A percentile compares a stretch with the other conserved stretches of the same genome.
Evolutionary conservation across 1,139 yeast species (phyloP).

Genomic region (Magnusiomyces paraingens): DNA sequence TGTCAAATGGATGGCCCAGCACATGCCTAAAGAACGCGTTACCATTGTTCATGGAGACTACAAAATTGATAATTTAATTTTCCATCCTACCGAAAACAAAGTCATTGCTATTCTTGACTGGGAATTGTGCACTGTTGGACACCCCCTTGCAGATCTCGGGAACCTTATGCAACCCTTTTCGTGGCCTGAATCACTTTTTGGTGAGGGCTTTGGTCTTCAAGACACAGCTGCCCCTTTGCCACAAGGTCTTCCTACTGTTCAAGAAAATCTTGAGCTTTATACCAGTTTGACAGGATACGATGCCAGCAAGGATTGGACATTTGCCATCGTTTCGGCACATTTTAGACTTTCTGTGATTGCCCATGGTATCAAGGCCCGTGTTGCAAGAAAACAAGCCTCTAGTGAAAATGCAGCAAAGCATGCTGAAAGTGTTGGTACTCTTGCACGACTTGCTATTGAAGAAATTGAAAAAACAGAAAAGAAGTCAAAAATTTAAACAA

Average conservation of each 20-base stretch:
- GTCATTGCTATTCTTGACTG: constrained; percentile 60
- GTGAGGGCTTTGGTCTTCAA: constrained; percentile 14
- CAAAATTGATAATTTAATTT: constrained; percentile 57
- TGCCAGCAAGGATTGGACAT: constrained; percentile 40
- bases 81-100: constrained; percentile 44
- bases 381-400: constrained; percentile 52
- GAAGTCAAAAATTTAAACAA: constrained; percentile 11
- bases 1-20: constrained; percentile 43
- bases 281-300: constrained; percentile 28
- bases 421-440: constrained; percentile 41
- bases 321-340: constrained; percentile 56
- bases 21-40: constrained; percentile 44
- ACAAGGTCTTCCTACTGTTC: constrained; percentile 27
- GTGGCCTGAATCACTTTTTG: constrained; percentile 33
- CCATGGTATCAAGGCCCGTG: constrained; percentile 64
- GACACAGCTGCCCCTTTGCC: constrained; percentile 17
- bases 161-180: constrained; percentile 55
- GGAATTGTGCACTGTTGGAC: constrained; percentile 66
- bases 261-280: constrained; percentile 25
- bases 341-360: constrained; percentile 54
- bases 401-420: constrained; percentile 48
- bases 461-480: constrained; percentile 21
- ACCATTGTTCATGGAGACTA: constrained; percentile 62
- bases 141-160: constrained; percentile 58
- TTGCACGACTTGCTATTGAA: constrained; percentile 36